A percentile compares a stretch with the other conserved stretches of the same genome.
These are phyloP conservation scores for Golubevia pallescens DNA, from an alignment of 1,284 basidiomycete species.

Conservation along the genomic window DNA sequence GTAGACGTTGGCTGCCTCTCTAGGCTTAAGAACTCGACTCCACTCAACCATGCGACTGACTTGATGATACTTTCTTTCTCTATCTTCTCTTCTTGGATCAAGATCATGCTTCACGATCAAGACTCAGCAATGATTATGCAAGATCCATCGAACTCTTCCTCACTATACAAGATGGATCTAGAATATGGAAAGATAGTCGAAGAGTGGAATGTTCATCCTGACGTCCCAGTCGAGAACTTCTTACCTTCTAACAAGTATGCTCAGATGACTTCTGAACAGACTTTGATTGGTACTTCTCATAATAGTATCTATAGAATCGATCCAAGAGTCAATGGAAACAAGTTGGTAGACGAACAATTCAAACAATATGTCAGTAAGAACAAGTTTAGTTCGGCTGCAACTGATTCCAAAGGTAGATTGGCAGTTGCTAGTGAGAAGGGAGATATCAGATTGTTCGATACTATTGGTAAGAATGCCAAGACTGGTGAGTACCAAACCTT, in stretches of 20 bases:
- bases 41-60: neutral
- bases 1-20: slow-evolving; percentile 22
- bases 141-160: slow-evolving; percentile 82
- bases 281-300: slow-evolving; percentile 87
- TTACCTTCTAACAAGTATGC: slow-evolving; percentile 93
- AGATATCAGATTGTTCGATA: slow-evolving; percentile 92
- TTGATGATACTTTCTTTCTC: slow-evolving; percentile 6
- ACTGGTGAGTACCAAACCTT: slow-evolving; percentile 67
- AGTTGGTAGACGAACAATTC: slow-evolving; percentile 91
- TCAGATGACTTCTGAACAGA: slow-evolving; percentile 89
- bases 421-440: slow-evolving; percentile 96
- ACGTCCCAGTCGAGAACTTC: slow-evolving; percentile 83
- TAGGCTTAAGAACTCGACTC: too few relatives aligned
- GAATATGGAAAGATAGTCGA: slow-evolving; percentile 96
- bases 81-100: slow-evolving; percentile 6
- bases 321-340: slow-evolving; percentile 84
- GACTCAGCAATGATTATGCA: slow-evolving; percentile 94
- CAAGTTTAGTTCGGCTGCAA: slow-evolving; percentile 90
- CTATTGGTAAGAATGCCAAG: slow-evolving; percentile 98
- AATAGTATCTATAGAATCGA: slow-evolving; percentile 98
- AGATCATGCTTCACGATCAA: slow-evolving; percentile 98
- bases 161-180: slow-evolving; percentile 89
- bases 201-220: slow-evolving; percentile 95
- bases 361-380: slow-evolving; percentile 97
- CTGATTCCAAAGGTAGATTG: slow-evolving; percentile 83